Base-by-base conservation (phyloP, 495 filamentous ascomycete species). In the Acidiella bohemica region DNA sequence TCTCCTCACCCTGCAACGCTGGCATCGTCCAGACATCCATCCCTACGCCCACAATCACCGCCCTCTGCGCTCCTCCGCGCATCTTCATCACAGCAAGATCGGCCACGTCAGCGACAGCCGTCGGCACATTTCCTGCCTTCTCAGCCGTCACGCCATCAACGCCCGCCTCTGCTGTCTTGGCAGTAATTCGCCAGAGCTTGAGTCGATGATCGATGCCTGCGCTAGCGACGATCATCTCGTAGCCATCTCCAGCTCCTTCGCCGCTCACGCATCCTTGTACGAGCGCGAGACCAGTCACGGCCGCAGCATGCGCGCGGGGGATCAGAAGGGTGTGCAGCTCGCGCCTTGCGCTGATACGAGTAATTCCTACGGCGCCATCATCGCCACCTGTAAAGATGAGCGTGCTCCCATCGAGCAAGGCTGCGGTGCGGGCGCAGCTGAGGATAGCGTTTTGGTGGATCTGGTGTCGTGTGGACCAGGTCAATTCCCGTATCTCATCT, bases 181-280 rank as follows among this genome's bases (percentile, higher is more conserved):
- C 48, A 0, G 38, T 40, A 14, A 78, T 47, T 1, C 48, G 53
- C 87, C 88, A 95, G 2, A 79, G 47, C 53, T 81, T 84, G 39
- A 94, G 53, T 16, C 76, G 68, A 61, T 94, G 86, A 53, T 95
- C 90, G 41, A 81, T 85, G 19, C 84, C 76, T 0, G 75, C 70
- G 1, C 73, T 78, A 5, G 72, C 70, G 2, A 84, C 42, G n/a
- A 26, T 30, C 11, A 55, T 32, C 19, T 22, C 26, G 19, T 14
- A 31, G 2, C 14, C 32, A 18, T 4, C 18, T 4, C 18, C 11
- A 0, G 18, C 4, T 2, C 44, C 20, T 0, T 36, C 29, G 2
- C 37, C 47, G 2, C 42, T 28, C 30, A 28, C 29, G n/a, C n/a
- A n/a, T n/a, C n/a, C n/a, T 37, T 11, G 30, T 34, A 82, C 44